phyloP scores from a whole-genome alignment of 352 stramenopile species.

The Globisporangium rhizosaccharum region DNA sequence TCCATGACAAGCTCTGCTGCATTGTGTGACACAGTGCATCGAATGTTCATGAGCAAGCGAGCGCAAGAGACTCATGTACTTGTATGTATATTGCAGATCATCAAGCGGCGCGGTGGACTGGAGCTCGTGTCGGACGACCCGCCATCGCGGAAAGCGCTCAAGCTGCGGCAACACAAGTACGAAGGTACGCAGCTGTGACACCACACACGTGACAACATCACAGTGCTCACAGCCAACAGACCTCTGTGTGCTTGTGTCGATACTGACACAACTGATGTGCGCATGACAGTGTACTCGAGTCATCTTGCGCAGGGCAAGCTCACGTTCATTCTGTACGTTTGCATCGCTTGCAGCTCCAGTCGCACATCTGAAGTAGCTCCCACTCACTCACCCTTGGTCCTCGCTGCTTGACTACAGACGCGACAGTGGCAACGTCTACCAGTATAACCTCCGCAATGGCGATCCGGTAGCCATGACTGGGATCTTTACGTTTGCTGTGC shows the following conservation, averaged over 20 bases:
- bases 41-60: too few species aligned
- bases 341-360: neutral
- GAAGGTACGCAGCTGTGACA: conserved; percentile 17
- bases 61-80: neutral
- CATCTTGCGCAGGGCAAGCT: conserved; percentile 53
- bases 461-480: conserved; percentile 31
- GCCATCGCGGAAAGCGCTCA: conserved; percentile 45
- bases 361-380: too few species aligned
- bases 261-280: neutral
- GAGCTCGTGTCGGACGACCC: conserved; percentile 48
- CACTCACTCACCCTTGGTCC: neutral
- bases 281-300: conserved; percentile 53
- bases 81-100: conserved; percentile 18
- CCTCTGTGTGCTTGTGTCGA: neutral
- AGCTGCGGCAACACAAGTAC: conserved; percentile 37
- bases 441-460: conserved; percentile 61
- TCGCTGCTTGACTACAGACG: conserved; percentile 21
- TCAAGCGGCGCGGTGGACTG: conserved; percentile 46
- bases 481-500: conserved; percentile 47
- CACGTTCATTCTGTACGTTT: conserved; percentile 52
- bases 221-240: neutral
- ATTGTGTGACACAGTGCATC: neutral
- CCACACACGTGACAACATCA: too few species aligned
- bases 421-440: conserved; percentile 34
- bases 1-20: neutral